Base-by-base conservation (phyloP, 306 rosid genomes). In the Elaeagnus macrophylla region DNA sequence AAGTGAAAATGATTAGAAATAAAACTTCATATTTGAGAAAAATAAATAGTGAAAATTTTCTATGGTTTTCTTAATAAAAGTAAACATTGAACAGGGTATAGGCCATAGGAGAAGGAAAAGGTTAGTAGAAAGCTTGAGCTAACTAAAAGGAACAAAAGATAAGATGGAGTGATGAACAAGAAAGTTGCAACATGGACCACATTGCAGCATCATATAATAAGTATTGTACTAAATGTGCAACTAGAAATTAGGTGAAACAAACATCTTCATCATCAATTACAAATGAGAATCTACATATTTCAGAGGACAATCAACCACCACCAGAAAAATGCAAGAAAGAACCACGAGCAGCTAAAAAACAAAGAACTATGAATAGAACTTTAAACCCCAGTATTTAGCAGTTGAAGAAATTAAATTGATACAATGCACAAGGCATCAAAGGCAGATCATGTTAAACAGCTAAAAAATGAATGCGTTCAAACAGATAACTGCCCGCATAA, bases 391-490 rank as follows among this genome's bases (percentile, higher is more conserved):
- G 32, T 38, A 15, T 40, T 53, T 66, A 69, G 61, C 59, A 61
- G 57, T 53, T 60, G n/a, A 11, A 54, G 47, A 20, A 39, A 75
- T 55, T 1, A 53, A 40, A 64, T 5, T 37, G 54, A 37, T 65
- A 40, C 42, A 35, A 59, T 61, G 43, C 2, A 45, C 32, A 38
- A 10, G 40, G 11, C 37, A 59, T 53, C 55, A 19, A 53, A 45
- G 43, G 60, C 53, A 56, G 50, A 43, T 57, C 6, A 39, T 43
- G 49, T 38, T 17, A 53, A 17, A 54, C 65, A 63, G 53, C 50
- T 37, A n/a, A 73, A 75, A 75, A 78, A 69, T 81, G 60, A 75
- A 68, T 67, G 35, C 53, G 73, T 67, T 67, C 62, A 48, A 70
- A 6, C 60, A 45, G 36, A 35, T n/a, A 61, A 70, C 39, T 37